Base-by-base conservation (phyloP, 495 filamentous ascomycete species). In the Pseudoneurospora amorphoporcata region DNA sequence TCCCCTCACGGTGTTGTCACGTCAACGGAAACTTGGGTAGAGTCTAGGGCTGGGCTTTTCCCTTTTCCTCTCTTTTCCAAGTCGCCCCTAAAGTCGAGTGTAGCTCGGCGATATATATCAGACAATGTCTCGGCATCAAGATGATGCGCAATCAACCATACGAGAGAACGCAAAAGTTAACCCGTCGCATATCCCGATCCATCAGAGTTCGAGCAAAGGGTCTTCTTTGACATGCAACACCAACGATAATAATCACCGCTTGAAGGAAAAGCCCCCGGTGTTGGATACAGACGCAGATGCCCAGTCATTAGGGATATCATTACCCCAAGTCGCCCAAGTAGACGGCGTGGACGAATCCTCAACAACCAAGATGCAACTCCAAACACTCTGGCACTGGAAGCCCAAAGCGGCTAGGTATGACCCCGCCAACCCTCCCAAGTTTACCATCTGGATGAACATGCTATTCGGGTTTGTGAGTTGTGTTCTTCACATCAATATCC, bases 371-470 rank as follows among this genome's bases (percentile, higher is more conserved):
- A 47, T 4, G 2, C 39, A 3, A 3, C 9, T 70, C 0, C 39
- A 47, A 10, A 45, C 69, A 32, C 16, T 71, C 10, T 75, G 75
- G 75, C 39, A 70, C 4, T 81, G 79, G 79, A 78, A 75, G 68
- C 80, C 79, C 9, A 72, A 72, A 39, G 75, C 77, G 14, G 75
- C 79, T 5, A 74, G 78, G 1, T 82, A 79, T 53, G 80, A 82
- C 43, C 72, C 76, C 1, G 58, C 74, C 10, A 78, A 80, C 45
- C 80, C 80, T 16, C 80, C 80, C 38, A 75, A 78, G 61, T 82
- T 82, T 69, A 80, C 78, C 1, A 65, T 81, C 19, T 78, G 78
- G 75, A 38, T 79, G 29, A 82, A 82, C 65, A 69, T 80, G 0
- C 35, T 82, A 0, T 82, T 80, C 69, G 77, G 72, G 3, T 81